phyloP scores from a whole-genome alignment of 148 eudicot genomes.

The Dianthus caryophyllus region DNA sequence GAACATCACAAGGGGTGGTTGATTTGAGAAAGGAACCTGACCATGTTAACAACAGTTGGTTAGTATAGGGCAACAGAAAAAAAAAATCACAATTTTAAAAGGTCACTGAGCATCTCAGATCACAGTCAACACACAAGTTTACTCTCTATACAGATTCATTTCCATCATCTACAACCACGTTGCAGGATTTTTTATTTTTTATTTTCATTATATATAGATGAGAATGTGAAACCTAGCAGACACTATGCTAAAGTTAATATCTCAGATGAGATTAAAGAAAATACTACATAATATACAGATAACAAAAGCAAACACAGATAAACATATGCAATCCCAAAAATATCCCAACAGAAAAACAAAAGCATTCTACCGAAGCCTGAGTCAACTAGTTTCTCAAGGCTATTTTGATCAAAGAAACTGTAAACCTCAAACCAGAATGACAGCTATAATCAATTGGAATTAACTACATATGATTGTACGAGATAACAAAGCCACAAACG shows the following conservation, averaged over 20 bases:
- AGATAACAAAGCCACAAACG: background rate
- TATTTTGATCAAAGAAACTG: background rate
- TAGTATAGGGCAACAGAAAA: background rate
- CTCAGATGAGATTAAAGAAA: background rate
- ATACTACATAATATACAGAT: background rate
- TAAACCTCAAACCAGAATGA: background rate
- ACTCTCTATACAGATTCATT: background rate
- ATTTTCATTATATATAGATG: background rate
- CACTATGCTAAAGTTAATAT: background rate
- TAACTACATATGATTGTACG: background rate
- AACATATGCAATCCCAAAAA: background rate
- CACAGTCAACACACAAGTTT: background rate
- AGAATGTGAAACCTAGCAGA: background rate
- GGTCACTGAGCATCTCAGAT: background rate
- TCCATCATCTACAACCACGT: background rate
- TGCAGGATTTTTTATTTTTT: background rate
- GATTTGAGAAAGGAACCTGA: conserved; percentile 24
- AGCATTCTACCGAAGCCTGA: background rate
- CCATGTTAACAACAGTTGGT: conserved; percentile 1
- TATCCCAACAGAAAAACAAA: background rate
- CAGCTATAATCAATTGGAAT: background rate
- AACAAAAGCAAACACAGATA: background rate
- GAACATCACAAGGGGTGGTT: conserved; percentile 25
- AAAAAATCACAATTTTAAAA: background rate
- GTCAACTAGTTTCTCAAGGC: background rate